phyloP scores from a whole-genome alignment of 1,139 yeast genomes.

The Yamadazyma spencermartinsiae region DNA sequence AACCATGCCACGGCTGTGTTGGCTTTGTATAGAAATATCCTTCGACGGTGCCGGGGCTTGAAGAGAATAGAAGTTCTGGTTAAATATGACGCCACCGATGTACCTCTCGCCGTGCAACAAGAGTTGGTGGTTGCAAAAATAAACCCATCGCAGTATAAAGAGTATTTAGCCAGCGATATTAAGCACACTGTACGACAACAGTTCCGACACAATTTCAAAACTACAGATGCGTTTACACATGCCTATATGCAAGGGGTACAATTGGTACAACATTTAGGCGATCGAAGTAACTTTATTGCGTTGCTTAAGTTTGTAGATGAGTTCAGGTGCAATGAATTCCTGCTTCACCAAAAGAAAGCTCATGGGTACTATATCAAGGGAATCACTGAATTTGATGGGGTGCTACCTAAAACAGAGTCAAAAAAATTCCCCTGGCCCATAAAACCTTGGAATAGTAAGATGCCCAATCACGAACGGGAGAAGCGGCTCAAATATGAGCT shows the following conservation, averaged over 20 bases:
- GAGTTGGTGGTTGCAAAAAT: conserved; percentile 9
- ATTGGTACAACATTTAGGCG: conserved; percentile 2
- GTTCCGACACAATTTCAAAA: conserved; percentile 13
- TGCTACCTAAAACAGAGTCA: conserved; percentile 6
- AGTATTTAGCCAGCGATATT: conserved; percentile 19
- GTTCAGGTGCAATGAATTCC: conserved; percentile 6
- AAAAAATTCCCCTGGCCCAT: conserved; percentile 15
- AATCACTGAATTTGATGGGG: conserved; percentile 13
- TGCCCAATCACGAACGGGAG: conserved; percentile 13
- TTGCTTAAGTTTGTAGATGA: conserved; percentile 3
- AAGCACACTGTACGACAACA: conserved; percentile 18
- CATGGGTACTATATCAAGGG: conserved; percentile 4
- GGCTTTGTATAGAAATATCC: conserved; percentile 22
- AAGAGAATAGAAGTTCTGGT: conserved; percentile 1
- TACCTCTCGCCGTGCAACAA: background rate
- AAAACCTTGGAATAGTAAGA: conserved; percentile 3
- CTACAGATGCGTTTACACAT: conserved; percentile 3
- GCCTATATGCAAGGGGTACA: conserved; percentile 3
- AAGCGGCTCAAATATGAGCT: conserved; percentile 14
- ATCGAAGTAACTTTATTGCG: background rate
- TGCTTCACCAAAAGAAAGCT: conserved; percentile 4
- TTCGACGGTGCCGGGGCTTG: conserved; percentile 18
- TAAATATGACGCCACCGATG: too few species aligned
- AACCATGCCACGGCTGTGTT: conserved; percentile 15
- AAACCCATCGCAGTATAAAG: conserved; percentile 10